A percentile compares a stretch with the other conserved stretches of the same genome.
phyloP scores from a whole-genome alignment of 176 grass and related monocot species.

The Oryza officinalis region DNA sequence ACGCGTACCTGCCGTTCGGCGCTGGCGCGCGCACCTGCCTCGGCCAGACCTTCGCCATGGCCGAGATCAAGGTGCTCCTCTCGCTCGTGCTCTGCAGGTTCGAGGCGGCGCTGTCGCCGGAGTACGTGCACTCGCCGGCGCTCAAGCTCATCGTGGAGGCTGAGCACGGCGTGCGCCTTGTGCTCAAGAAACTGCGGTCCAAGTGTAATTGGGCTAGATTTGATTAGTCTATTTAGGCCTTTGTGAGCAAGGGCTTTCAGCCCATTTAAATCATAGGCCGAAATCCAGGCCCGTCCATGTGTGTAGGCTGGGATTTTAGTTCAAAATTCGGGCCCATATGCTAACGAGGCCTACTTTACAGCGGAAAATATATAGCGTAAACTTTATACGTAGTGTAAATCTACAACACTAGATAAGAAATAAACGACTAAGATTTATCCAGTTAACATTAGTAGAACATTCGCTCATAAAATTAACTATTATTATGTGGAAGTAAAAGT shows the following conservation, averaged over 20 bases:
- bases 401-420: no score
- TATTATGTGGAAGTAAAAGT: no score
- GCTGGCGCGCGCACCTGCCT: constrained; percentile 81
- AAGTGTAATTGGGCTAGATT: background rate
- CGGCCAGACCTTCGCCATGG: constrained; percentile 81
- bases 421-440: no score
- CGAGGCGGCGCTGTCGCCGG: constrained; percentile 45
- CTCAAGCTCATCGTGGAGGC: constrained; percentile 80
- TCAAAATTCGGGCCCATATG: no score
- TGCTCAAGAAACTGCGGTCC: constrained; percentile 13
- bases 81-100: constrained; percentile 67
- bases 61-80: constrained; percentile 84
- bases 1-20: constrained; percentile 89
- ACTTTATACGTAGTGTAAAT: no score
- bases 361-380: no score
- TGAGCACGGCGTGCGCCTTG: constrained; percentile 58
- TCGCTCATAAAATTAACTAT: no score
- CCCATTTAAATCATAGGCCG: background rate
- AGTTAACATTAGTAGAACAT: no score
- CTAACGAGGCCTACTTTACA: no score
- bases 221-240: background rate
- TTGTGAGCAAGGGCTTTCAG: no score
- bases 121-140: constrained; percentile 62
- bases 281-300: no score
- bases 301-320: no score